Conservation (phyloP, 2,329 filamentous ascomycete species). For the Biscogniauxia mediterranea region DNA sequence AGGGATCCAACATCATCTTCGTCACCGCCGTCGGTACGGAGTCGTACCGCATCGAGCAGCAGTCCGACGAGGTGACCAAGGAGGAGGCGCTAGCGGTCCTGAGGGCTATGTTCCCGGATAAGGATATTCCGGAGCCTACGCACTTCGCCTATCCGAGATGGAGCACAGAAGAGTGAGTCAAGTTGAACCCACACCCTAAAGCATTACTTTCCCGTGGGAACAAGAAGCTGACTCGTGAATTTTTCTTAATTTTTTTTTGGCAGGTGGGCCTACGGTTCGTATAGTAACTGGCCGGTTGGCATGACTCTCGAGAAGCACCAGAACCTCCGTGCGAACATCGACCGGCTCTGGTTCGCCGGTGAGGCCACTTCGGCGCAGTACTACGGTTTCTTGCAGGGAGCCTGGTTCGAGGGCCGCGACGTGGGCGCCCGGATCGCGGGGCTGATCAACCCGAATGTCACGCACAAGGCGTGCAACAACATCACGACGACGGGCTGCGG, state of each 20-base stretch:
- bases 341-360: constrained; percentile 62
- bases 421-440: constrained; percentile 45
- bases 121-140: constrained; percentile 55
- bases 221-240: too few species aligned
- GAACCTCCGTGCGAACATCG: constrained; percentile 64
- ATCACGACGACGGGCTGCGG: constrained; percentile 27
- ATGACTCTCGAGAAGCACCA: constrained; percentile 65
- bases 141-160: constrained; percentile 62
- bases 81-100: constrained; percentile 57
- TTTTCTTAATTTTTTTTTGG: too few species aligned
- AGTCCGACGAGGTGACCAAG: constrained; percentile 57
- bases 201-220: too few species aligned
- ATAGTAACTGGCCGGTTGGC: constrained; percentile 66
- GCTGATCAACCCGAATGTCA: constrained; percentile 26
- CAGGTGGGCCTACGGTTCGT: constrained; percentile 55
- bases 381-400: constrained; percentile 65
- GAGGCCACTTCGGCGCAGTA: constrained; percentile 63
- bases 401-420: constrained; percentile 55
- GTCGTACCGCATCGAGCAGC: constrained; percentile 57
- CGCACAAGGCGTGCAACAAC: constrained; percentile 16
- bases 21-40: constrained; percentile 59
- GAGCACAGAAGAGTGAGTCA: constrained; percentile 38
- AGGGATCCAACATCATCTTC: constrained; percentile 63
- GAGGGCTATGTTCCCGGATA: constrained; percentile 58
- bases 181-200: neutral